These are phyloP conservation scores for Chaetomium tenue DNA, from an alignment of 495 filamentous ascomycete genomes.

Conservation along the genomic window DNA sequence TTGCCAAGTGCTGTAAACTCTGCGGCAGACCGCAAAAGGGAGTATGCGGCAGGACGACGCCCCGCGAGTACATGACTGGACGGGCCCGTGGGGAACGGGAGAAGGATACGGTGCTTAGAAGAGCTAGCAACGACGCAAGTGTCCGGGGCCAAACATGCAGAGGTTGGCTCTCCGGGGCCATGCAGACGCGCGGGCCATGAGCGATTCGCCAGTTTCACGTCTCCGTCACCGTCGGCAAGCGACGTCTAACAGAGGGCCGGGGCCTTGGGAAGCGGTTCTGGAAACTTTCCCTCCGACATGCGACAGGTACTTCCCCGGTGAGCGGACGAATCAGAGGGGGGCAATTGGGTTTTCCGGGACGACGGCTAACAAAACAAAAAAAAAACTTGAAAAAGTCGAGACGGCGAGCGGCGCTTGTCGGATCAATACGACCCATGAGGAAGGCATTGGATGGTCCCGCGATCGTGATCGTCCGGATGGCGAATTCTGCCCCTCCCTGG, in stretches of 20 bases:
- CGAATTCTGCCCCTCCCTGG: constrained; percentile 14
- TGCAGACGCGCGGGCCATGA: constrained; percentile 24
- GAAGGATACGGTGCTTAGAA: constrained; percentile 5
- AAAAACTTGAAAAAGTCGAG: constrained; percentile 23
- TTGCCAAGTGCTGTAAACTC: constrained; percentile 30
- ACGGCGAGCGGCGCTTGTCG: constrained; percentile 24
- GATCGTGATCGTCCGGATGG: constrained; percentile 23
- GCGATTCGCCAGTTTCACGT: constrained; percentile 33
- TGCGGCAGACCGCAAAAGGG: constrained; percentile 26
- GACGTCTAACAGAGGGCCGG: constrained; percentile 15
- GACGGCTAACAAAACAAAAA: constrained; percentile 17
- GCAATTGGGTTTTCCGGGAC: constrained; percentile 31
- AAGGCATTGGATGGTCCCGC: constrained; percentile 7
- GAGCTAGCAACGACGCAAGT: constrained; percentile 12
- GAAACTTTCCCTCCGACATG: constrained; percentile 22
- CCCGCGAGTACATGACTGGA: constrained; percentile 40
- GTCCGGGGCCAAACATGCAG: constrained; percentile 6
- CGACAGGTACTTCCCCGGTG: constrained; percentile 1
- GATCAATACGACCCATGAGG: background rate
- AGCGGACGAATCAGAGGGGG: constrained; percentile 34
- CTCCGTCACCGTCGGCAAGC: constrained; percentile 25
- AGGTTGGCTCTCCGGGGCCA: constrained; percentile 14
- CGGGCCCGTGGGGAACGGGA: constrained; percentile 33
- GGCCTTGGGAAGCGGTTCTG: constrained; percentile 15
- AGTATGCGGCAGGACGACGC: constrained; percentile 35